Conservation (phyloP, 1,284 basidiomycete species). For the Moesziomyces parantarcticus region DNA sequence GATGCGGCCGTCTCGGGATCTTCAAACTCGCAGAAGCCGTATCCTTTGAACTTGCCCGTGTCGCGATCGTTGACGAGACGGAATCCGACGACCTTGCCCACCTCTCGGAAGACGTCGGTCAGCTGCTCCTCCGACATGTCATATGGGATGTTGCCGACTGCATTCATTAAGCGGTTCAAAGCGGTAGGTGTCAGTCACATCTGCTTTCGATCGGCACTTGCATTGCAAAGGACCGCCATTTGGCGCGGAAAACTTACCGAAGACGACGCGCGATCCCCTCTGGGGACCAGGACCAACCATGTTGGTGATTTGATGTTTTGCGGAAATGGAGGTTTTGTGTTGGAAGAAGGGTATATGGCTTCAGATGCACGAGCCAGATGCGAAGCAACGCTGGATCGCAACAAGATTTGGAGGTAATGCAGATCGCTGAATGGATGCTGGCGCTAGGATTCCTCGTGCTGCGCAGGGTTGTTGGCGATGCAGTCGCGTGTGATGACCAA, state of each 20-base stretch:
- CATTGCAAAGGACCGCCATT: too few species aligned
- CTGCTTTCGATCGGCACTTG: too few species aligned
- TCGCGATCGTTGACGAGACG: constrained; percentile 86
- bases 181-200: constrained; percentile 1
- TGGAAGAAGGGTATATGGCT: not conserved
- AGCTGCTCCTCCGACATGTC: constrained; percentile 67
- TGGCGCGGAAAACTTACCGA: constrained; percentile 12
- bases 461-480: too few species aligned
- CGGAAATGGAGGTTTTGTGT: not conserved
- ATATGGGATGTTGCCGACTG: constrained; percentile 67
- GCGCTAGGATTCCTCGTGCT: too few species aligned
- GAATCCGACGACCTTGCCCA: constrained; percentile 65
- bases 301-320: constrained; percentile 5
- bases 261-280: constrained; percentile 54
- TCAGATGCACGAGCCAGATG: too few species aligned
- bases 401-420: too few species aligned
- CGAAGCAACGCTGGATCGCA: too few species aligned
- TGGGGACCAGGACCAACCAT: constrained; percentile 33
- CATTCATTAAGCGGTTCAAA: not conserved
- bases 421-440: too few species aligned
- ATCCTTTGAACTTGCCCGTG: constrained; percentile 94
- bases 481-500: too few species aligned
- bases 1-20: constrained; percentile 91
- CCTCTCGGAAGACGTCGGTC: constrained; percentile 64
- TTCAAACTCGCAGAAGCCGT: constrained; percentile 96